Base-by-base conservation (phyloP, 2,329 filamentous ascomycete genomes). In the Drechmeria coniospora region DNA sequence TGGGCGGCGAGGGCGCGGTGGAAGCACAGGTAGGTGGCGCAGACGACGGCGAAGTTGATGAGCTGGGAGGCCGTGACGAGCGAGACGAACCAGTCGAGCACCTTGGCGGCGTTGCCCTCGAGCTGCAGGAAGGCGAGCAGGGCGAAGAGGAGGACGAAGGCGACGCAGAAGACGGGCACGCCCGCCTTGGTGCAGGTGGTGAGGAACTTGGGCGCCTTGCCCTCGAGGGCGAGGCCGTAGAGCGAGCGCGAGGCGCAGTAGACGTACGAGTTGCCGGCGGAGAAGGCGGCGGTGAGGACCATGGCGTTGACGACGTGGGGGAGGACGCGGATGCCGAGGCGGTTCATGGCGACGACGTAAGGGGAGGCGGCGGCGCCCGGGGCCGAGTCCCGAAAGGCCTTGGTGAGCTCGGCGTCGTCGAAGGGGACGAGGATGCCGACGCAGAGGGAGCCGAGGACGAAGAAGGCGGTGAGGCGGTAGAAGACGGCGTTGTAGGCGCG, bases 401-500 rank as follows among this genome's bases (percentile, higher is more conserved):
- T 62, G 2, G 53, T 62, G 40, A 86, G 53, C 23, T 69, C 65
- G 2, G 56, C 39, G 38, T 82, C 76, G 33, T 82, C 63, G 47
- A 77, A 75, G 2, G 80, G 66, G 21, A 86, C 70, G 14, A 81
- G 46, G 27, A 83, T 75, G 7, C 79, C 78, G 4, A 83, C 73
- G 13, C 68, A 71, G 2, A 90, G 60, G 0, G 77, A 72, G 2
- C 79, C 79, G 2, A 83, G 64, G 21, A 82, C 66, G 53, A 84
- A 86, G 49, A 87, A 86, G 2, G 68, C 56, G 0, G 76, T 76
- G 18, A 87, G 57, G 18, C 81, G 74, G 50, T 80, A 84, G 49
- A 86, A 84, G 2, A 86, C 79, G 26, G 76, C 72, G 34, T 82
- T 82, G 51, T 73, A 84, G 1, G 80, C 80, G 22, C 67, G 70